A percentile compares a stretch with the other conserved stretches of the same genome.
phyloP scores from a whole-genome alignment of 225 moss, liverwort and hornwort species.

The Straminergon stramineum region DNA sequence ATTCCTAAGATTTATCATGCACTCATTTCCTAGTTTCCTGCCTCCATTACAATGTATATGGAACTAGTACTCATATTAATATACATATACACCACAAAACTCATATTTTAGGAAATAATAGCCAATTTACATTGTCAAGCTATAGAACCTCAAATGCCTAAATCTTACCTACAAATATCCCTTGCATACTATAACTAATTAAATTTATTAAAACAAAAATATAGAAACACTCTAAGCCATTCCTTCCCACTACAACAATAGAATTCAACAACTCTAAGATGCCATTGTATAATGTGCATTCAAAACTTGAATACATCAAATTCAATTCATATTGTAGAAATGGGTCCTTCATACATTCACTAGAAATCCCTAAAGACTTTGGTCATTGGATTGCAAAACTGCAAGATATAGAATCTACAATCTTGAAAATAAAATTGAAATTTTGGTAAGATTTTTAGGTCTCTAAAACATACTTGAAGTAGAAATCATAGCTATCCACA shows the following conservation, averaged over 20 bases:
- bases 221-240: fast-evolving
- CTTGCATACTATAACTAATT: fast-evolving
- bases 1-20: not conserved
- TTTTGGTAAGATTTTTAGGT: fast-evolving
- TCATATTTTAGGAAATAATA: not conserved
- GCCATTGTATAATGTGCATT: not conserved
- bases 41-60: not conserved
- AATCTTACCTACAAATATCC: not conserved
- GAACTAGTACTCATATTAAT: not conserved
- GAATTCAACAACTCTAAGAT: not conserved
- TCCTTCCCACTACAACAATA: not conserved
- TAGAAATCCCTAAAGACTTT: not conserved
- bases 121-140: not conserved
- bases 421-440: not conserved
- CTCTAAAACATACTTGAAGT: fast-evolving
- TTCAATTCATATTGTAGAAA: fast-evolving
- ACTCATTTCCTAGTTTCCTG: not conserved
- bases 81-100: not conserved
- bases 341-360: not conserved
- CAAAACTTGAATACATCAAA: not conserved
- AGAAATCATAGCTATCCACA: fast-evolving
- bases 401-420: not conserved
- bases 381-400: not conserved
- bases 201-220: not conserved
- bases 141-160: not conserved